phyloP scores from a whole-genome alignment of 1,139 yeast genomes.

The Suhomyces chickasaworum region DNA sequence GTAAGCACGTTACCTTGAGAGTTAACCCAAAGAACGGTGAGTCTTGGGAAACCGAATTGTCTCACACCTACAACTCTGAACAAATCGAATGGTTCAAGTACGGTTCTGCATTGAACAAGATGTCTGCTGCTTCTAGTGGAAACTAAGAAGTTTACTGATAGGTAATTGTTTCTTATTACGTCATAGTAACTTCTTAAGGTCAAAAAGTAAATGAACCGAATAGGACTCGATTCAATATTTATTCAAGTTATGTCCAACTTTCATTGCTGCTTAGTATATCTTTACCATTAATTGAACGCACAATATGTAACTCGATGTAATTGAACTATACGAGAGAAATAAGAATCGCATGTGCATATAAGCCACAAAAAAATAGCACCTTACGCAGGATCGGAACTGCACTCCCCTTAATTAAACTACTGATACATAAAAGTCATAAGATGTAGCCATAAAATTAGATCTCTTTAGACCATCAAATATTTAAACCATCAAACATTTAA shows the following conservation, averaged over 20 bases:
- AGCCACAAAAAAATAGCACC: neutral
- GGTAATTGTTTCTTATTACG: constrained; percentile 4
- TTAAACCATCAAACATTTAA: too few relatives aligned
- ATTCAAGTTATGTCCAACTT: constrained; percentile 12
- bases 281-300: constrained; percentile 6
- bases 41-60: constrained; percentile 84
- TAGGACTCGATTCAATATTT: constrained; percentile 12
- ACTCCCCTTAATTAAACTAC: too few relatives aligned
- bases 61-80: constrained; percentile 94
- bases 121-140: constrained; percentile 57
- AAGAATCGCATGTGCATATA: too few relatives aligned
- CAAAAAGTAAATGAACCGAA: constrained; percentile 10
- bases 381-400: too few relatives aligned
- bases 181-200: constrained; percentile 8
- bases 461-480: too few relatives aligned
- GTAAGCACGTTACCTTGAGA: constrained; percentile 82
- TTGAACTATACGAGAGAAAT: too few relatives aligned
- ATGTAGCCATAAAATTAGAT: too few relatives aligned
- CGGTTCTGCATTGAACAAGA: constrained; percentile 98
- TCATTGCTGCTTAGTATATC: constrained; percentile 7
- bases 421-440: constrained; percentile 42
- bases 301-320: constrained; percentile 1
- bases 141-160: constrained; percentile 7
- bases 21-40: constrained; percentile 87
- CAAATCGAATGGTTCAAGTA: constrained; percentile 99